A percentile compares a stretch with the other conserved stretches of the same genome.
phyloP scores from a whole-genome alignment of 1,284 basidiomycete species.

The Pholiota adiposa region DNA sequence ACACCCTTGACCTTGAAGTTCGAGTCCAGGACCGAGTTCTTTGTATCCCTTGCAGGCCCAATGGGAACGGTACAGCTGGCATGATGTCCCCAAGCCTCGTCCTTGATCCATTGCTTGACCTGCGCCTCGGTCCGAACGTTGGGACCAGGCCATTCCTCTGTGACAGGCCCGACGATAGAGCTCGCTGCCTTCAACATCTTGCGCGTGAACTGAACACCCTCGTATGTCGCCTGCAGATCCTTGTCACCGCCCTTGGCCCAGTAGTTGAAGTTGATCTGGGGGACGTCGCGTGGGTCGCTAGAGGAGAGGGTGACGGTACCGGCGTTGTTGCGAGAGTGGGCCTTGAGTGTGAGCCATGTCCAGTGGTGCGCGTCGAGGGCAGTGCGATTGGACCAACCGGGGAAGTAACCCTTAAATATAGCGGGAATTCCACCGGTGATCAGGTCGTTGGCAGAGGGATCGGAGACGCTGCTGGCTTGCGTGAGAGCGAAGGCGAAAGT shows the following conservation, averaged over 20 bases:
- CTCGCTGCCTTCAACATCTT: slow-evolving; percentile 1
- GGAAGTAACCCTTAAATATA: slow-evolving; percentile 16
- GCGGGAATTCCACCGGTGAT: slow-evolving; percentile 10
- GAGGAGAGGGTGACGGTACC: slow-evolving; percentile 15
- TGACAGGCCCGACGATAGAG: slow-evolving; percentile 3
- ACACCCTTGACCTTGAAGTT: slow-evolving; percentile 13
- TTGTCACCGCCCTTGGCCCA: slow-evolving; percentile 2
- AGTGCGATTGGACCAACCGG: slow-evolving; percentile 10
- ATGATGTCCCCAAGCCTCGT: slow-evolving; percentile 15
- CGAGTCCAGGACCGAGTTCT: slow-evolving; percentile 7
- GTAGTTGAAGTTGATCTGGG: slow-evolving; percentile 12
- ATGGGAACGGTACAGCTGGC: slow-evolving; percentile 14
- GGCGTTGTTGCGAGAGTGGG: slow-evolving; percentile 13
- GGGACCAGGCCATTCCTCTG: slow-evolving; percentile 7
- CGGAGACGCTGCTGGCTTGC: slow-evolving; percentile 7
- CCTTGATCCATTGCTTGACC: slow-evolving; percentile 13
- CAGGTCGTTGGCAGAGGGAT: slow-evolving; percentile 4
- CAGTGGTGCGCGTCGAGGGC: slow-evolving; percentile 4
- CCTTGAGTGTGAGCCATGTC: slow-evolving; percentile 11
- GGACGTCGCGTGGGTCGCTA: slow-evolving; percentile 10
- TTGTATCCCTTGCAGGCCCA: slow-evolving; percentile 4
- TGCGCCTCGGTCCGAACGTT: slow-evolving; percentile 9
- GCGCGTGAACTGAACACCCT: slow-evolving; percentile 13
- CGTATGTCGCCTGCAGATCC: slow-evolving; percentile 7
- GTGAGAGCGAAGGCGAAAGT: slow-evolving; percentile 10